Conservation (phyloP, 2,329 filamentous ascomycete genomes). For the Fusarium xyrophilum region DNA sequence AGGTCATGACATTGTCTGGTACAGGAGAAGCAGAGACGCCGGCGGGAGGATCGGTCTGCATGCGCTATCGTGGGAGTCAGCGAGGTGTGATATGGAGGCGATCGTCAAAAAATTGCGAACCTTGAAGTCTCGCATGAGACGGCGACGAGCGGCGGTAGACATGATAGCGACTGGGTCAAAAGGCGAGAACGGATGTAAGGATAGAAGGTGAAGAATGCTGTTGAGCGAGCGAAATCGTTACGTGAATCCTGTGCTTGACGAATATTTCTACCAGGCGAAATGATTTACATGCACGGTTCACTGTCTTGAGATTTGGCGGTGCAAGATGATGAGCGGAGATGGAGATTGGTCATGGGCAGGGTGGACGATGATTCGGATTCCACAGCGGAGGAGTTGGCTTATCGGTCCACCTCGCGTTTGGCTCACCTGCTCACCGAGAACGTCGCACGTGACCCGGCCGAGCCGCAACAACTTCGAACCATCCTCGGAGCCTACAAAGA, state of each 20-base stretch:
- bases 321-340: conserved; percentile 28
- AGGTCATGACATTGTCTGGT: conserved; percentile 96
- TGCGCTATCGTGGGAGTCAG: conserved; percentile 68
- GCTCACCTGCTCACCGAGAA: neutral
- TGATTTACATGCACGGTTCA: conserved; percentile 17
- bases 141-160: conserved; percentile 94
- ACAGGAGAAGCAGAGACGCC: conserved; percentile 96
- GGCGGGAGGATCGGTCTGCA: conserved; percentile 98
- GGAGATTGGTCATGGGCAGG: conserved; percentile 41
- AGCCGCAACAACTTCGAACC: neutral
- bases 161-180: conserved; percentile 44
- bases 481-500: neutral
- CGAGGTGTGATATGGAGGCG: neutral
- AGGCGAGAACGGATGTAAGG: neutral
- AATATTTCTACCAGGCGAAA: neutral
- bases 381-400: conserved; percentile 19
- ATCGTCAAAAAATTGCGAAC: conserved; percentile 55
- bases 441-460: neutral
- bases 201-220: neutral
- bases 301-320: conserved; percentile 16
- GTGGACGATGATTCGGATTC: conserved; percentile 26
- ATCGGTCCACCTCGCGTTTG: neutral
- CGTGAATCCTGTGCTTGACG: neutral
- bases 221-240: neutral
- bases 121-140: conserved; percentile 99